phyloP scores from a whole-genome alignment of 225 moss, liverwort and hornwort genomes.

The Pseudisothecium myosuroides region DNA sequence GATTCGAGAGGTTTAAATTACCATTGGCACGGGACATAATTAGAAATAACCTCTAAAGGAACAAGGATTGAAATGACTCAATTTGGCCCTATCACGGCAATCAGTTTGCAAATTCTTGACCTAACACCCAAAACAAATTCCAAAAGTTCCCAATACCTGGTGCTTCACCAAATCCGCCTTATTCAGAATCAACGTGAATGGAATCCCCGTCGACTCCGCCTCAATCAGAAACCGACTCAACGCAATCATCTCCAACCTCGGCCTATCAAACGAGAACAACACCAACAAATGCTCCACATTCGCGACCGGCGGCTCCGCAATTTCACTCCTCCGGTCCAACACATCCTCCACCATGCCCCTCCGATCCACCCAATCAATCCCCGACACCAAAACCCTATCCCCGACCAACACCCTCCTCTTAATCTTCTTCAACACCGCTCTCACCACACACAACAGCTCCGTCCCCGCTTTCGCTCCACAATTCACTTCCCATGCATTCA shows the following conservation, averaged over 20 bases:
- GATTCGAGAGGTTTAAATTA: not conserved
- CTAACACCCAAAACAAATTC: not conserved
- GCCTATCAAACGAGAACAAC: slow-evolving; percentile 72
- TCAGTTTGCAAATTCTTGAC: not conserved
- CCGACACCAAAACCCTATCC: slow-evolving; percentile 74
- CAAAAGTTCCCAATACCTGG: slow-evolving; percentile 15
- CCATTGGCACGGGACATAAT: not conserved
- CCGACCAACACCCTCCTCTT: slow-evolving; percentile 88
- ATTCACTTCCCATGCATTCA: slow-evolving; percentile 37
- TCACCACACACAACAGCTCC: slow-evolving; percentile 76
- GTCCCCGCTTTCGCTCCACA: slow-evolving; percentile 36
- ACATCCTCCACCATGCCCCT: slow-evolving; percentile 98
- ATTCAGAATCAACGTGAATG: slow-evolving; percentile 78
- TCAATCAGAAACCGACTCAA: slow-evolving; percentile 86
- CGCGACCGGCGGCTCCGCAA: slow-evolving; percentile 86
- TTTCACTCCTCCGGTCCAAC: slow-evolving; percentile 68
- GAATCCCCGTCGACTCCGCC: slow-evolving; percentile 83
- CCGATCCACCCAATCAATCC: slow-evolving; percentile 80
- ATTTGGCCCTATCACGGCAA: too few species aligned
- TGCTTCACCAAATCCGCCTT: slow-evolving; percentile 67
- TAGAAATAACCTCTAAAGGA: not conserved
- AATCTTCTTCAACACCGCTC: slow-evolving; percentile 87
- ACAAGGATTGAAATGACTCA: not conserved
- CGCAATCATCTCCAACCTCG: slow-evolving; percentile 75
- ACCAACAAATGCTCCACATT: slow-evolving; percentile 85